Base-by-base conservation (phyloP, 305 asterid genomes). In the Ilex paraguariensis region DNA sequence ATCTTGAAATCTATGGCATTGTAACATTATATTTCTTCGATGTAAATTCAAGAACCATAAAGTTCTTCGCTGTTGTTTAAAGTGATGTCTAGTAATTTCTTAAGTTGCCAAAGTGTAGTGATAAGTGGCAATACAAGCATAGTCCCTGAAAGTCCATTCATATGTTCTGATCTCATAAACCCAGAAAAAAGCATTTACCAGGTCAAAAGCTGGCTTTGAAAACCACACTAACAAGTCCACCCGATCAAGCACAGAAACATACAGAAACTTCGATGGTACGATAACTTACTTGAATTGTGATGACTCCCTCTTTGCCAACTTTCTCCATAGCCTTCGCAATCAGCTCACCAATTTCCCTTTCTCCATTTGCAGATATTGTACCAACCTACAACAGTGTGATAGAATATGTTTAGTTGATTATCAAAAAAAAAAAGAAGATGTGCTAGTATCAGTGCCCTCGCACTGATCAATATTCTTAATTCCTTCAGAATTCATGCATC, bases 261-360 rank as follows among this genome's bases (percentile, higher is more conserved):
- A 42, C 39, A 60, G 13, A 63, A 5, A 53, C 56, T 3, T 52
- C 3, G 31, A 31, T 56, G 32, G 3, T 12, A 64, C 10, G 48
- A 45, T 32, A 36, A 66, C 84, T 74, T 61, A 80, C 80, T 74
- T 77, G 77, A 59, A 79, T 68, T 21, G 84, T 79, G 59, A 76
- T 79, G 17, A 79, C 82, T 33, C 86, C 83, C 58, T 81, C 86
- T 70, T 77, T 77, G 63, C 86, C 83, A 52, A 75, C 86, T 62
- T 62, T 81, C 64, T 77, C 81, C 83, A 81, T 81, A 13, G 83
- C 83, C 77, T 73, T 77, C 14, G 86, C 83, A 67, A 81, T 77
- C 48, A 77, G 73, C 60, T 77, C 86, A 15, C 81, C 83, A 56
- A 77, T 77, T 67, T 64, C 84, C 42, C 79, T 66, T 36, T 79